Base-by-base conservation (phyloP, 2,329 filamentous ascomycete genomes). In the Diplodia sapinea region DNA sequence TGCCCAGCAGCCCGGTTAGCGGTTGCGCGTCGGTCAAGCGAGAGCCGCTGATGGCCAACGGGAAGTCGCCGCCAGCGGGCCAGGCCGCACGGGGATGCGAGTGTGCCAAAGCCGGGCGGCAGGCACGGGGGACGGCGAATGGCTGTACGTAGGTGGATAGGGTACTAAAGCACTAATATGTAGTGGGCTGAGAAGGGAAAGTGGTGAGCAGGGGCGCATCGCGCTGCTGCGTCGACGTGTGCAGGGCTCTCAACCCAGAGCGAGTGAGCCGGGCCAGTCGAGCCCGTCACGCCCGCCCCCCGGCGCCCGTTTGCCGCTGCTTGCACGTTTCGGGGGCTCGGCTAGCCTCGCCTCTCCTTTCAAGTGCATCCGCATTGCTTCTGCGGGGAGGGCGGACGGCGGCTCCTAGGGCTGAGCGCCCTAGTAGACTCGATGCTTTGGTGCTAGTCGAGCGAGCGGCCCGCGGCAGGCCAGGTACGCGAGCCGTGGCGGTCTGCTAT, bases 1-100 rank as follows among this genome's bases (percentile, higher is more conserved):
- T 26, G 59, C 59, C 59, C 65, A 6, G 65, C 36, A 67, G 65
- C 65, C 65, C 56, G 65, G 65, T 61, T 54, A 31, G 33, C 65
- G 65, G 65, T 62, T 49, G 61, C 50, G 26, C 51, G 51, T 54
- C 50, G 33, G 50, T 20, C 26, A 55, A 40, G 52, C 49, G 63
- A 55, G 63, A 17, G 31, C 23, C 15, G 54, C 26, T 33, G 43
- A 40, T 20, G 61, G 61, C 49, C 51, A 26, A 49, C 62, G 49
- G 61, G 23, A 6, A 43, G 31, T 29, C n/a, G 47, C 59, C 31
- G 62, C 62, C 33, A 33, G 62, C 62, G 62, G 62, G 62, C 33
- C 62, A 55, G 62, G 62, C 62, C 62, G 51, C 49, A 23, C 62
- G 62, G 51, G 62, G 49, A 65, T 55, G 62, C 49, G 40, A 29